These are phyloP conservation scores for Hypoxylon lenormandii DNA, from an alignment of 495 filamentous ascomycete genomes.

Conservation along the genomic window DNA sequence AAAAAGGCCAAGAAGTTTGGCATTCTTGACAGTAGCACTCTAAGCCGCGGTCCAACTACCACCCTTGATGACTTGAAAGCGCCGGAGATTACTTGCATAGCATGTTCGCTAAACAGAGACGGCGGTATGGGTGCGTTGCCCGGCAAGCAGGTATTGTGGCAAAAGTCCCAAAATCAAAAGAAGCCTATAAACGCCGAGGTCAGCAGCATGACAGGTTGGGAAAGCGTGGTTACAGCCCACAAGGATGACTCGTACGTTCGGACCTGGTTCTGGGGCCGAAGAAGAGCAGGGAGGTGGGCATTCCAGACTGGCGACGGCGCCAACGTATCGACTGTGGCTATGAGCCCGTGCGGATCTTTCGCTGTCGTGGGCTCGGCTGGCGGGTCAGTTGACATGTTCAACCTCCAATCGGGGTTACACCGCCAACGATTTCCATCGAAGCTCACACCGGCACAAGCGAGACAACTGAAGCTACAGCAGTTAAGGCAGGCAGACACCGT, in stretches of 20 bases:
- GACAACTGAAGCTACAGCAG: conserved; percentile 69
- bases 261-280: conserved; percentile 98
- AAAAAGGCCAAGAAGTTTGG: conserved; percentile 87
- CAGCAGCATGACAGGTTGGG: conserved; percentile 87
- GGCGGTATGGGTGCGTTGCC: conserved; percentile 85
- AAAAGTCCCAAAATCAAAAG: conserved; percentile 70
- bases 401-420: conserved; percentile 90
- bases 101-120: conserved; percentile 89
- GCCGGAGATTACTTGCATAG: conserved; percentile 87
- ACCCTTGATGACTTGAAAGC: conserved; percentile 83
- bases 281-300: conserved; percentile 89
- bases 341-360: conserved; percentile 93
- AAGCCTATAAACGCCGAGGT: conserved; percentile 69
- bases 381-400: conserved; percentile 91
- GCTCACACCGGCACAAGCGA: conserved; percentile 72
- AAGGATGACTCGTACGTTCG: conserved; percentile 82
- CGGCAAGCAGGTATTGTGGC: conserved; percentile 78
- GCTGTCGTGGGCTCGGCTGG: conserved; percentile 86
- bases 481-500: conserved; percentile 61
- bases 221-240: conserved; percentile 96
- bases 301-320: conserved; percentile 87
- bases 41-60: conserved; percentile 64
- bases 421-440: conserved; percentile 85
- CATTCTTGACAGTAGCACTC: conserved; percentile 64
- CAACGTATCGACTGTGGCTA: conserved; percentile 85